Base-by-base conservation (phyloP, 2,329 filamentous ascomycete species). In the Chaetomium strumarium region DNA sequence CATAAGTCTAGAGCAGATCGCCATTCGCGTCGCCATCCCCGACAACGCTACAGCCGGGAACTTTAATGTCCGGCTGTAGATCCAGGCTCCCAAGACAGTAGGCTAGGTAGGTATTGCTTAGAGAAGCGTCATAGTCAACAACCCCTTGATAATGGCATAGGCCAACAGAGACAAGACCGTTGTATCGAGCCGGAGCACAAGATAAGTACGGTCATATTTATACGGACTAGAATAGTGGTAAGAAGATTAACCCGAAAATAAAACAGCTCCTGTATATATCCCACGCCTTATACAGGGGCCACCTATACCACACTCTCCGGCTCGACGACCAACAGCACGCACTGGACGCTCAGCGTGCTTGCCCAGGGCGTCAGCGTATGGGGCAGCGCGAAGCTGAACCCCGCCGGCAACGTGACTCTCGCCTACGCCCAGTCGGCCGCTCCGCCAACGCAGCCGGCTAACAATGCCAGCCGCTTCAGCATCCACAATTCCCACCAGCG, bases 101-200 rank as follows among this genome's bases (percentile, higher is more conserved):
- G 70, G 70, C 16, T 73, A 70, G 71, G 70, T 69, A 0, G 70
- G 65, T 3, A 63, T 73, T 29, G 66, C 69, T 3, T 72, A 69
- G 70, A 70, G 68, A 30, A 70, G 71, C 8, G 62, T 63, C 40
- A 73, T 72, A 70, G 65, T 67, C 29, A 71, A 72, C 59, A 69
- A 71, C 49, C 71, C 71, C 10, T 60, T 73, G 14, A 68, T 68
- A 1, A 55, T 72, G 19, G 68, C 64, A 10, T 73, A 70, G 70
- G 60, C 68, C 29, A 71, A 69, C 58, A 67, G 62, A 19, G 63
- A 60, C 16, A 64, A 56, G 2, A 66, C 65, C 1, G 64, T 72
- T 2, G 70, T 70, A 8, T 68, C 69, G 7, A 70, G 67, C 36
- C 66, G 71, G 34, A 66, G 66, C 49, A 67, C 71, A 5, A 67